Percentiles rank a stretch among this genome's conserved stretches.
phyloP scores from a whole-genome alignment of 768 basidiomycete species.

The Boletus coccyginus region DNA sequence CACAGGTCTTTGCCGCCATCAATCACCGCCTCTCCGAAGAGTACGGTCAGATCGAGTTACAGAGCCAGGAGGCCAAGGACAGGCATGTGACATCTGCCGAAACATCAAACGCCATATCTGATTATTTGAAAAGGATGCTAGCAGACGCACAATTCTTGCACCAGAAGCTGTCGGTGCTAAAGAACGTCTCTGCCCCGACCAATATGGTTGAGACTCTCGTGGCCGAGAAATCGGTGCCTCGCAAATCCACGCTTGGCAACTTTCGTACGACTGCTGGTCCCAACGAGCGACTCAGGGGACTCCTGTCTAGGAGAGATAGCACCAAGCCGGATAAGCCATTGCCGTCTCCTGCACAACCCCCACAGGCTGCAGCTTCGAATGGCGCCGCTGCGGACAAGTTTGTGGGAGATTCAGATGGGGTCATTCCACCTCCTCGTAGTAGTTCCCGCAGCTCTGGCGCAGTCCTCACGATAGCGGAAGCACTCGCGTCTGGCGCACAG shows the following conservation, averaged over 20 bases:
- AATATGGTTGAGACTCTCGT: conserved; percentile 85
- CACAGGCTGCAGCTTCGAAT: conserved; percentile 12
- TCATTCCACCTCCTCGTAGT: conserved; percentile 19
- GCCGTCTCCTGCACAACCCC: conserved; percentile 25
- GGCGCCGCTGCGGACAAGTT: conserved; percentile 10
- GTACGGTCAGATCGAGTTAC: conserved; percentile 78
- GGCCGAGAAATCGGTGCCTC: conserved; percentile 67
- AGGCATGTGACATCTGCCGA: conserved; percentile 46
- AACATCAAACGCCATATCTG: conserved; percentile 10
- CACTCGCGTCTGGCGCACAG: not conserved
- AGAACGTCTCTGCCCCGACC: conserved; percentile 68
- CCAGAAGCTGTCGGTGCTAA: conserved; percentile 70
- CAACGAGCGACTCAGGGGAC: conserved; percentile 38
- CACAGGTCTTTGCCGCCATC: conserved; percentile 91
- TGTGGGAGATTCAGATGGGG: conserved; percentile 17
- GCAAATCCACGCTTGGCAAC: conserved; percentile 29
- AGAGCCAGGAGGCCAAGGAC: conserved; percentile 78
- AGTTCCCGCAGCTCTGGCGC: conserved; percentile 16
- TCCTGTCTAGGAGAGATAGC: conserved; percentile 32
- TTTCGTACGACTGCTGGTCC: conserved; percentile 23
- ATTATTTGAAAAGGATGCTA: conserved; percentile 55
- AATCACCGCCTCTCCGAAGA: conserved; percentile 89
- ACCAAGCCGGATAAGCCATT: conserved; percentile 27
- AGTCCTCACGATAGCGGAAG: conserved; percentile 8
- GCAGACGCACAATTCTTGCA: conserved; percentile 77